phyloP scores from a whole-genome alignment of 192 early-diverging fungal genomes.

The Glomus cerebriforme region DNA sequence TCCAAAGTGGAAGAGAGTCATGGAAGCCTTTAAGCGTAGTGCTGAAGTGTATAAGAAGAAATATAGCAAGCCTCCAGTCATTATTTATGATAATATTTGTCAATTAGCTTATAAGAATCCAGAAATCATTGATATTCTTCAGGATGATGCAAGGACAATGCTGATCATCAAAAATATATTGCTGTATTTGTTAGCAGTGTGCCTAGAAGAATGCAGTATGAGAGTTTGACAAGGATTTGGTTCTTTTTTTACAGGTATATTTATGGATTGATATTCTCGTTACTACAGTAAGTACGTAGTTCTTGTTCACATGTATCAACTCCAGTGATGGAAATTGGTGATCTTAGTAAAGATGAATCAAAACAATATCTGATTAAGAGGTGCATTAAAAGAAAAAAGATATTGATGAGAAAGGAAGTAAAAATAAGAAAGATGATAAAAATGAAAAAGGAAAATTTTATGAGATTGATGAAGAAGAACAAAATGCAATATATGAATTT shows the following conservation, averaged over 20 bases:
- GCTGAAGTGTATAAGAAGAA: conserved; percentile 11
- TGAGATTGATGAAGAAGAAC: conserved; percentile 4
- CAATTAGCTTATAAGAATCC: too few species aligned
- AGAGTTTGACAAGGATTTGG: too few species aligned
- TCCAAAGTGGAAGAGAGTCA: background rate
- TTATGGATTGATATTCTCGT: too few species aligned
- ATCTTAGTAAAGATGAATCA: conserved; percentile 26
- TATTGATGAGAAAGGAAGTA: too few species aligned
- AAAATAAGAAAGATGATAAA: too few species aligned
- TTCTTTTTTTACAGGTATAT: too few species aligned
- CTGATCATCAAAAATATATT: conserved; percentile 15
- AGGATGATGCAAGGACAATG: background rate
- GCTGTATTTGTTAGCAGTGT: conserved; percentile 31
- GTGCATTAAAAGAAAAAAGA: too few species aligned
- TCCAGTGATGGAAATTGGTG: too few species aligned
- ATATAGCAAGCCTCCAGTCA: conserved; percentile 26
- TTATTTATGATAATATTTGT: too few species aligned
- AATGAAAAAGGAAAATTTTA: too few species aligned
- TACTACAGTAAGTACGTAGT: too few species aligned
- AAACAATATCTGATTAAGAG: conserved; percentile 23
- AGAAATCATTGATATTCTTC: too few species aligned
- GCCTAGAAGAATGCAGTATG: conserved; percentile 16
- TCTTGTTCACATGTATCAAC: conserved; percentile 5
- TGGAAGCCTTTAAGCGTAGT: conserved; percentile 25
- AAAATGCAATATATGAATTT: conserved; percentile 12